These are phyloP conservation scores for Penicillium coffeae DNA, from an alignment of 495 filamentous ascomycete genomes.

Conservation along the genomic window DNA sequence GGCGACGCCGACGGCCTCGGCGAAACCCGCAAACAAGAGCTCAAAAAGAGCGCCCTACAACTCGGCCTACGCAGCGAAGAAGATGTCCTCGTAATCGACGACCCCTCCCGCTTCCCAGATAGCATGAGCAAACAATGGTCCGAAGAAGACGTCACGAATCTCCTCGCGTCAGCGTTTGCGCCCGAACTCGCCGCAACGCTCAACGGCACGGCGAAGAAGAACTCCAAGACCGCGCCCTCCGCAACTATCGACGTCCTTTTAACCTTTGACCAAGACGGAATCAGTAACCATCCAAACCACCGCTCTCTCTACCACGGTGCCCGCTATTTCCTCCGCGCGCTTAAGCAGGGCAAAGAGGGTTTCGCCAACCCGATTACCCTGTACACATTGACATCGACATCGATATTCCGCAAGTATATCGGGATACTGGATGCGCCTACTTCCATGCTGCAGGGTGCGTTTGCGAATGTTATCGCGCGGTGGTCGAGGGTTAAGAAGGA, in stretches of 20 bases:
- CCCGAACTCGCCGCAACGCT: conserved; percentile 47
- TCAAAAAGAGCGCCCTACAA: conserved; percentile 67
- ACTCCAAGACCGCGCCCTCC: conserved; percentile 35
- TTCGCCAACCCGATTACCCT: conserved; percentile 72
- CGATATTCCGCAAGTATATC: conserved; percentile 73
- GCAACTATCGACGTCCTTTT: conserved; percentile 76
- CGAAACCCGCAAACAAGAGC: conserved; percentile 73
- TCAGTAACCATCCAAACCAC: conserved; percentile 90
- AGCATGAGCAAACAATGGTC: conserved; percentile 78
- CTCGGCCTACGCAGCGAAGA: conserved; percentile 69
- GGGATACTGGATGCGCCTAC: conserved; percentile 67
- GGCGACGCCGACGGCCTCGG: conserved; percentile 87
- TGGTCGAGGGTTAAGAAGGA: conserved; percentile 30
- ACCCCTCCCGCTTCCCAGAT: conserved; percentile 72
- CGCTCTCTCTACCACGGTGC: conserved; percentile 81
- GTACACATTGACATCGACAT: conserved; percentile 74
- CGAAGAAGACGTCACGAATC: conserved; percentile 57
- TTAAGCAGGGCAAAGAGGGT: conserved; percentile 60
- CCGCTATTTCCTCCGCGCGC: conserved; percentile 57
- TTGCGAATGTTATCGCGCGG: conserved; percentile 32
- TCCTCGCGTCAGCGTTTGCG: conserved; percentile 67
- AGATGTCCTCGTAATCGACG: conserved; percentile 80
- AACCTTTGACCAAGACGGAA: conserved; percentile 78
- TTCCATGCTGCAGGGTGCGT: conserved; percentile 51
- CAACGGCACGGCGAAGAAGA: conserved; percentile 17